Evolutionary conservation across 1,139 yeast species (phyloP), one percentile per base, ranked within the genome.

Genomic region (Nakaseomyces kungkrabaensis): DNA sequence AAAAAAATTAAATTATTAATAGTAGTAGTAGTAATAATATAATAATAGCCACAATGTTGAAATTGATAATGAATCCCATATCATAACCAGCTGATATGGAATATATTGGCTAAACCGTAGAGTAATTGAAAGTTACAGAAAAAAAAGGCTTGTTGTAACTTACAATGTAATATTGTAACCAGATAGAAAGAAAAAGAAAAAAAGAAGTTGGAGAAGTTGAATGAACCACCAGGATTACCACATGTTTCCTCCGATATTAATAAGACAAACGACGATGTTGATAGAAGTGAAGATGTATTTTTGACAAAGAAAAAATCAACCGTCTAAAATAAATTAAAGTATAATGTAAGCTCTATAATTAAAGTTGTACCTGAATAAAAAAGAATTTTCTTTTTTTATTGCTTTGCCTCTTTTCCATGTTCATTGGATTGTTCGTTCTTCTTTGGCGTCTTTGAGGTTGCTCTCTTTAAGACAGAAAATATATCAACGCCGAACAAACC

Each of bases 401-500:
- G 22, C 22, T 17, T 17, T 17, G 22, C 22, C 22, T 17, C 22
- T 17, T 17, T 17, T 17, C 22, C 22, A 17, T 17, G 22, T 17
- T 37, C n/a, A 38, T 41, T 34, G 6, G 24, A 6, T 29, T n/a
- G 10, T 5, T 41, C 44, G 8, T 41, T 27, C n/a, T 27, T 29
- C 6, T 29, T 41, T 17, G 44, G 24, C 27, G 44, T 27, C 5
- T 27, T 41, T 4, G 44, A 27, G 4, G 74, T 74, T 1, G 80
- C 82, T 24, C 82, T 68, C 54, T 75, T 70, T 56, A 78, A 76
- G n/a, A 78, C 80, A 32, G 78, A 75, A 54, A 75, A 74, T 31
- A 78, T 71, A 58, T 78, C 82, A 29, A 78, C 81, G 34, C 82
- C 82, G 62, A 77, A 77, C 45, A 77, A 66, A 48, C 77, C 79